A percentile compares a stretch with the other conserved stretches of the same genome.
Evolutionary conservation across 2,329 filamentous ascomycete genomes (phyloP).

Genomic region (Diaporthe helianthi): DNA sequence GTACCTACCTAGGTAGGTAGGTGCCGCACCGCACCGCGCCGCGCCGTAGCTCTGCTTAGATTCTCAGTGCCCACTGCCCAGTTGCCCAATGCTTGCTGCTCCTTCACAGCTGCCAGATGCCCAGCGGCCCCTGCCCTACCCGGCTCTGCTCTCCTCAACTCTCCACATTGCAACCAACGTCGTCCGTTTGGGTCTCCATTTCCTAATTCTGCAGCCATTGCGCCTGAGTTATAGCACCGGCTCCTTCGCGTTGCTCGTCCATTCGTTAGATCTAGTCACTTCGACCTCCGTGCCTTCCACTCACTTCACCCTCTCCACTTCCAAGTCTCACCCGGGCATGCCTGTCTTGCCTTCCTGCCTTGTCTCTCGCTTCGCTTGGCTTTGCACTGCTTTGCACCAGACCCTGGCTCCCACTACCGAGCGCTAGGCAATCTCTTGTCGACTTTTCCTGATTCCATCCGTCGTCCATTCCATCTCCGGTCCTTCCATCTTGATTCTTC

Average conservation of each 20-base stretch:
- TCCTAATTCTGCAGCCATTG: constrained; percentile 12
- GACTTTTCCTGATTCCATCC: constrained; percentile 24
- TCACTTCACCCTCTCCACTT: constrained; percentile 18
- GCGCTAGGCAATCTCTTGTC: constrained; percentile 21
- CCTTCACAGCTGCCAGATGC: background rate
- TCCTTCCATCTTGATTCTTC: constrained; percentile 18
- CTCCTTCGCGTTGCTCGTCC: background rate
- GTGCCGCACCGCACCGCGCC: background rate
- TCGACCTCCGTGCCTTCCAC: background rate
- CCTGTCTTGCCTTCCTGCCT: constrained; percentile 19
- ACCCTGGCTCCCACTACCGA: constrained; percentile 24
- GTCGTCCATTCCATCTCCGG: constrained; percentile 25
- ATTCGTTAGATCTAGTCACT: background rate
- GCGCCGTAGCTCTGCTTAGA: too few relatives aligned
- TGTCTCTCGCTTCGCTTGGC: constrained; percentile 25
- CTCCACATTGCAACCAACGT: background rate
- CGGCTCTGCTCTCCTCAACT: background rate
- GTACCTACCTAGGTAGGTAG: too few relatives aligned
- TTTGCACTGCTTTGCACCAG: background rate
- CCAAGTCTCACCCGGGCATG: constrained; percentile 19
- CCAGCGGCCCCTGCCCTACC: too few relatives aligned
- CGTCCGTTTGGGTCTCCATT: constrained; percentile 26
- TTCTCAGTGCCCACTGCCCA: background rate
- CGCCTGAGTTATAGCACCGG: background rate
- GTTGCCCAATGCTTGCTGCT: background rate